Evolutionary conservation across 2,329 filamentous ascomycete genomes (phyloP).

Genomic region (Trichoderma citrinoviride): DNA sequence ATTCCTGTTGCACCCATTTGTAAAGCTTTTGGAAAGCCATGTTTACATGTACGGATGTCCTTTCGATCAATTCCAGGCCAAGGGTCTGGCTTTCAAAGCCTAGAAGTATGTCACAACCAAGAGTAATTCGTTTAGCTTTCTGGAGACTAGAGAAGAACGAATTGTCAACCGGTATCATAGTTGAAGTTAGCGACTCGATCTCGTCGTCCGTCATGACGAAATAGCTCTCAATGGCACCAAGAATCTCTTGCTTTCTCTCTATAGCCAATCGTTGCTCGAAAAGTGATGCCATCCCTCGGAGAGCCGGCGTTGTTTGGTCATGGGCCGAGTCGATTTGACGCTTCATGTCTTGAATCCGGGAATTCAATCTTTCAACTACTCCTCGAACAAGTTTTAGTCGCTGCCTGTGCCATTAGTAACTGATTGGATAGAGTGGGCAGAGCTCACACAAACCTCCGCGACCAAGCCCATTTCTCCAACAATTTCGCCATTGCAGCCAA

Average conservation of each 20-base stretch:
- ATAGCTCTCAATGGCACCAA: slow-evolving; percentile 74
- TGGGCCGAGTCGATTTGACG: slow-evolving; percentile 73
- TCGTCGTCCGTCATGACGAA: slow-evolving; percentile 86
- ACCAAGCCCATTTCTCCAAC: slow-evolving; percentile 85
- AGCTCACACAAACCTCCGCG: slow-evolving; percentile 64
- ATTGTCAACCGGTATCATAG: slow-evolving; percentile 79
- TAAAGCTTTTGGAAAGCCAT: slow-evolving; percentile 93
- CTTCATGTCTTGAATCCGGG: slow-evolving; percentile 77
- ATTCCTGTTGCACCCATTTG: slow-evolving; percentile 90
- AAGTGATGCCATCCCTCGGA: slow-evolving; percentile 73
- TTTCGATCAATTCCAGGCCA: slow-evolving; percentile 87
- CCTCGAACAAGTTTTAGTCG: slow-evolving; percentile 83
- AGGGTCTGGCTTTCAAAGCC: slow-evolving; percentile 87
- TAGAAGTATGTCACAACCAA: slow-evolving; percentile 83
- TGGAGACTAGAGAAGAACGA: slow-evolving; percentile 75
- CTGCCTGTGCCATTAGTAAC: slow-evolving; percentile 41
- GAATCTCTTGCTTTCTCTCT: slow-evolving; percentile 74
- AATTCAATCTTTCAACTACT: slow-evolving; percentile 75
- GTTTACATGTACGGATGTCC: slow-evolving; percentile 82
- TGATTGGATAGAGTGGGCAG: background rate
- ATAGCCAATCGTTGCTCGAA: slow-evolving; percentile 70
- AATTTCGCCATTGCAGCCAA: slow-evolving; percentile 87
- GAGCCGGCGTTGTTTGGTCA: slow-evolving; percentile 67
- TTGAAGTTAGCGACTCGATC: slow-evolving; percentile 69
- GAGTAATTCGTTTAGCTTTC: slow-evolving; percentile 81